These are phyloP conservation scores for Clarireedia hainanense DNA, from an alignment of 2,329 filamentous ascomycete species.

Conservation along the genomic window DNA sequence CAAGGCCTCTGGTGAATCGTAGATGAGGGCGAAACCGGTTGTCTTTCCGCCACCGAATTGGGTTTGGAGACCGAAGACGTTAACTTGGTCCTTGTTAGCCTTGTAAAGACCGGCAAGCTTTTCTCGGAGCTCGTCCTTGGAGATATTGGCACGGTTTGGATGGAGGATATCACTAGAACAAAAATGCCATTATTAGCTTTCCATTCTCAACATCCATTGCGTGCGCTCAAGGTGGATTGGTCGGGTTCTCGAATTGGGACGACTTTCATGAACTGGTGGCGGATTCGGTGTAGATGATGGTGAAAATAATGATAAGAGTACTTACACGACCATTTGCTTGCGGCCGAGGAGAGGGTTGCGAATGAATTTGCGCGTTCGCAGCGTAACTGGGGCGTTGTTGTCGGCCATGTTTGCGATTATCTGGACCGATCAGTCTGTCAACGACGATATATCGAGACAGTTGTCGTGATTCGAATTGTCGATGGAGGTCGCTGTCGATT, in stretches of 20 bases:
- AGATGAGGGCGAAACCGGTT: conserved; percentile 96
- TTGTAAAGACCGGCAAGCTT: conserved; percentile 97
- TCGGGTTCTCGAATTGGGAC: neutral
- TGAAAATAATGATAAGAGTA: conserved; percentile 26
- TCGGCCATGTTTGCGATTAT: conserved; percentile 76
- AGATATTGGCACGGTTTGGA: conserved; percentile 96
- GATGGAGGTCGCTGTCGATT: conserved; percentile 25
- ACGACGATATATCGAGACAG: conserved; percentile 25
- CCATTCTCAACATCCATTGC: conserved; percentile 10
- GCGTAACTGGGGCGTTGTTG: conserved; percentile 66
- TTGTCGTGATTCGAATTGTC: conserved; percentile 24
- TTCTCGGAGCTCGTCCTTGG: conserved; percentile 95
- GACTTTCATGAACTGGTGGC: conserved; percentile 6
- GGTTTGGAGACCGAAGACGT: conserved; percentile 96
- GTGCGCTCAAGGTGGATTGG: neutral
- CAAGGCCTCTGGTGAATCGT: conserved; percentile 96
- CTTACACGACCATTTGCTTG: conserved; percentile 99
- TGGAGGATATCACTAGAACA: conserved; percentile 92
- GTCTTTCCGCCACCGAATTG: conserved; percentile 99
- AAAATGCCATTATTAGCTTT: conserved; percentile 13
- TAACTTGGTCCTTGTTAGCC: conserved; percentile 94
- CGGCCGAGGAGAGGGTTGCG: conserved; percentile 97
- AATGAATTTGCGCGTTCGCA: conserved; percentile 99
- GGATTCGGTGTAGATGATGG: conserved; percentile 12
- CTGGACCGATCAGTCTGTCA: conserved; percentile 25